Percentiles rank a stretch among this genome's conserved stretches.
phyloP scores from a whole-genome alignment of 2,329 filamentous ascomycete genomes.

The Pestalotiopsis sp. region DNA sequence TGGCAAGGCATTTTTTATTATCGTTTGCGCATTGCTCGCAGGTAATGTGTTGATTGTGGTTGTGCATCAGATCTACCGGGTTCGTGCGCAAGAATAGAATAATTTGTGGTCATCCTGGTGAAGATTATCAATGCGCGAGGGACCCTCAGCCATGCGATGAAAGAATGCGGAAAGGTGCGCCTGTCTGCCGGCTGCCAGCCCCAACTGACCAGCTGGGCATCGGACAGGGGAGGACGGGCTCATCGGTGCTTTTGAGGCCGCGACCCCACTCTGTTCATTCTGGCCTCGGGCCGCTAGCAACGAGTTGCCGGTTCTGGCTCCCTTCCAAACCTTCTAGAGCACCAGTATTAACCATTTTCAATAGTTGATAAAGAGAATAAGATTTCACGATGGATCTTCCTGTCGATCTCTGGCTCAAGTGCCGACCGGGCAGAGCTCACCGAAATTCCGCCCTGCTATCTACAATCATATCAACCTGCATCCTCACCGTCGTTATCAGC shows the following conservation, averaged over 20 bases:
- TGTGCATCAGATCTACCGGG: background rate
- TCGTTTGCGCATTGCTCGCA: background rate
- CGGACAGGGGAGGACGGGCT: background rate
- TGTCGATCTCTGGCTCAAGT: background rate
- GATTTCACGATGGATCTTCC: background rate
- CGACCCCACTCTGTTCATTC: background rate
- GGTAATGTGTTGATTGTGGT: background rate
- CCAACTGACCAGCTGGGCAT: background rate
- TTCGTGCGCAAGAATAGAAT: slow-evolving; percentile 2
- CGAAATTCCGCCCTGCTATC: background rate
- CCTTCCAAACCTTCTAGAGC: slow-evolving; percentile 12
- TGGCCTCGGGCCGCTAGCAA: background rate
- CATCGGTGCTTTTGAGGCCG: slow-evolving; percentile 3
- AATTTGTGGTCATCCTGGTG: background rate
- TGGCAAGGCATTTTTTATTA: background rate
- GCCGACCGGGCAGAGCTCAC: background rate
- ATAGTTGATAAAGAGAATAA: background rate
- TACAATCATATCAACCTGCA: background rate
- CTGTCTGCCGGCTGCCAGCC: background rate
- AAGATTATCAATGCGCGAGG: background rate
- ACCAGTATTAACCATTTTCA: background rate
- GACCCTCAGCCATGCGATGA: background rate
- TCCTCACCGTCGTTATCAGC: background rate
- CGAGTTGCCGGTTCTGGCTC: slow-evolving; percentile 3
- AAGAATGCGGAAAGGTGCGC: background rate